A percentile compares a stretch with the other conserved stretches of the same genome.
Evolutionary conservation across 2,329 filamentous ascomycete species (phyloP).

Genomic region (Lasiodiplodia theobromae): DNA sequence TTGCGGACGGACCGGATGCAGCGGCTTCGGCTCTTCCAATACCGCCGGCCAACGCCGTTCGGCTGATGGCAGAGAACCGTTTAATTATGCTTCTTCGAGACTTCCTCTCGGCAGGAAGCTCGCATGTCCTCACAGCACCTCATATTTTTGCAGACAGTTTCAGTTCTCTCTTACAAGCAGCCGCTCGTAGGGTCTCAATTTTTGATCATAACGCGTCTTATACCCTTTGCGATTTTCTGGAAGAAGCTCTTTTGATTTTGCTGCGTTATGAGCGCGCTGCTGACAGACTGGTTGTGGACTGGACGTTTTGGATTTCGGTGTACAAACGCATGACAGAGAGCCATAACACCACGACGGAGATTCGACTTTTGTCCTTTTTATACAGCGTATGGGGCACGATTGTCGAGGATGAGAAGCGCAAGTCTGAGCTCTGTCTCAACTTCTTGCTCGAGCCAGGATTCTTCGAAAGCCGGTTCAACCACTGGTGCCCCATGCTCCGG

Average conservation of each 20-base stretch:
- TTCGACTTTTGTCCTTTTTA: constrained; percentile 81
- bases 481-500: constrained; percentile 95
- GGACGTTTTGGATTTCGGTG: constrained; percentile 85
- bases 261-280: constrained; percentile 63
- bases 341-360: constrained; percentile 88
- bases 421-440: constrained; percentile 72
- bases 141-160: constrained; percentile 80
- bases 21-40: constrained; percentile 68
- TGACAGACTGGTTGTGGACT: constrained; percentile 67
- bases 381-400: constrained; percentile 82
- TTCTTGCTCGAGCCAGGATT: constrained; percentile 78
- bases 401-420: constrained; percentile 69
- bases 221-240: constrained; percentile 88
- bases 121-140: constrained; percentile 62
- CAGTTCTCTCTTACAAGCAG: constrained; percentile 73
- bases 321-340: constrained; percentile 80
- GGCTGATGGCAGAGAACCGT: constrained; percentile 88
- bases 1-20: constrained; percentile 69
- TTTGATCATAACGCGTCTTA: constrained; percentile 87
- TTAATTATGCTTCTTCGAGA: constrained; percentile 83
- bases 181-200: constrained; percentile 76
- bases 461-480: constrained; percentile 85
- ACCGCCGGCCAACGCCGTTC: constrained; percentile 72
- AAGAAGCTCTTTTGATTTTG: constrained; percentile 77
- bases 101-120: constrained; percentile 70